Conservation (phyloP, 2,329 filamentous ascomycete genomes). For the Fusarium verticillioides region DNA sequence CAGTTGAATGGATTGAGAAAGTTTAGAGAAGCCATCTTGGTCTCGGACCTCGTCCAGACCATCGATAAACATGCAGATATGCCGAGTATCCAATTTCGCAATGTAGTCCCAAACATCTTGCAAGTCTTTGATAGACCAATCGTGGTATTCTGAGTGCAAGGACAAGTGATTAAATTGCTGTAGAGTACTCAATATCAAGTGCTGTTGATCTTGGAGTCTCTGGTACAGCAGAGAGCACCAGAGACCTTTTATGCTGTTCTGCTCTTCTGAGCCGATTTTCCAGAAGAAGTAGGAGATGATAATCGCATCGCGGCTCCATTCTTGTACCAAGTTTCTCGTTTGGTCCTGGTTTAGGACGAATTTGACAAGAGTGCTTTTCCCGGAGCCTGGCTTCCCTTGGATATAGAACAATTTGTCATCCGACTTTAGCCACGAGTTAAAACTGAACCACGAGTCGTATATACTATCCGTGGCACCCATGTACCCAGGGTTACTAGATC, state of each 20-base stretch:
- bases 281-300: conserved; percentile 14
- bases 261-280: neutral
- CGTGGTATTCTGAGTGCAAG: fast-evolving
- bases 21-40: neutral
- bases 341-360: neutral
- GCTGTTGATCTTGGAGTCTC: fast-evolving
- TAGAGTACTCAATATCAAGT: fast-evolving
- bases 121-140: neutral
- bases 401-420: fast-evolving
- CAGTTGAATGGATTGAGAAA: fast-evolving
- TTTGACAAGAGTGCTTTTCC: neutral
- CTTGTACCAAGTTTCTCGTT: fast-evolving
- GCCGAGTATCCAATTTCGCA: fast-evolving
- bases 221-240: neutral
- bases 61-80: neutral
- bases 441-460: fast-evolving
- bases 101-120: neutral
- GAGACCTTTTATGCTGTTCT: neutral
- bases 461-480: fast-evolving
- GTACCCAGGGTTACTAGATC: fast-evolving
- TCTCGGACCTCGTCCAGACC: neutral
- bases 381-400: fast-evolving
- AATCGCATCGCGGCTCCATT: neutral
- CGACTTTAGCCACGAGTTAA: neutral
- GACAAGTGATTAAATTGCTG: fast-evolving